phyloP scores from a whole-genome alignment of 768 basidiomycete genomes.

The Leccinum obscurum region DNA sequence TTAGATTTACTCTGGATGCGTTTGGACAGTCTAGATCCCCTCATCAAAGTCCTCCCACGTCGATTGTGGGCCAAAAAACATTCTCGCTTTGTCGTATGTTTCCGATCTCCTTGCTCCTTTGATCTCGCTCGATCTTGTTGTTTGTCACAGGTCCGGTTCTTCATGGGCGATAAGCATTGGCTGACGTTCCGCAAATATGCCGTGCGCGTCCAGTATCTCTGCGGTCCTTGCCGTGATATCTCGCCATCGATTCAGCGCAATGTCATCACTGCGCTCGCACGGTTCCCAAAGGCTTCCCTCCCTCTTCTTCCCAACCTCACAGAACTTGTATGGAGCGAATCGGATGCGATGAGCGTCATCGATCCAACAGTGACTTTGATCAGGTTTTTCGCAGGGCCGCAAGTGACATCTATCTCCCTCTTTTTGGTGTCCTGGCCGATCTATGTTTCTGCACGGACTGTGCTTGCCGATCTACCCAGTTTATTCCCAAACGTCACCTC shows the following conservation, averaged over 20 bases:
- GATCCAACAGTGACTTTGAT: constrained; percentile 11
- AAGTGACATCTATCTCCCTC: constrained; percentile 3
- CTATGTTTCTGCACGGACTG: background rate
- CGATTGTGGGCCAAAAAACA: constrained; percentile 12
- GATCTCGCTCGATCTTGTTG: background rate
- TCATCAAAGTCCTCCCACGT: constrained; percentile 17
- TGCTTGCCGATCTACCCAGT: constrained; percentile 3
- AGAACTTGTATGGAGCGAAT: constrained; percentile 11
- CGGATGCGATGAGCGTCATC: background rate
- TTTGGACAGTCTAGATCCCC: constrained; percentile 15
- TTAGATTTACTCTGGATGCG: constrained; percentile 24
- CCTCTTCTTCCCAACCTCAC: constrained; percentile 20
- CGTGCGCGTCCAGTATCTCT: constrained; percentile 13
- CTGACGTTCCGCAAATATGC: constrained; percentile 18
- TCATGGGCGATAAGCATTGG: constrained; percentile 17
- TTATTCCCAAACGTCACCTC: constrained; percentile 22
- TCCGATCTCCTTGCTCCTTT: too few relatives aligned
- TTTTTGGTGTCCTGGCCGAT: constrained; percentile 10
- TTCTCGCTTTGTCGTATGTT: constrained; percentile 10
- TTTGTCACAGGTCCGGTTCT: constrained; percentile 6
- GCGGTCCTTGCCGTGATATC: constrained; percentile 8
- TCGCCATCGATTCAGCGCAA: constrained; percentile 4
- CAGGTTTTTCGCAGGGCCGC: constrained; percentile 14
- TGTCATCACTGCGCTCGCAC: constrained; percentile 8
- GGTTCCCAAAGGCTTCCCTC: constrained; percentile 9